Percentiles rank a stretch among this genome's conserved stretches.
These are phyloP conservation scores for Aspergillus chevalieri DNA, from an alignment of 2,329 filamentous ascomycete genomes.

Conservation along the genomic window DNA sequence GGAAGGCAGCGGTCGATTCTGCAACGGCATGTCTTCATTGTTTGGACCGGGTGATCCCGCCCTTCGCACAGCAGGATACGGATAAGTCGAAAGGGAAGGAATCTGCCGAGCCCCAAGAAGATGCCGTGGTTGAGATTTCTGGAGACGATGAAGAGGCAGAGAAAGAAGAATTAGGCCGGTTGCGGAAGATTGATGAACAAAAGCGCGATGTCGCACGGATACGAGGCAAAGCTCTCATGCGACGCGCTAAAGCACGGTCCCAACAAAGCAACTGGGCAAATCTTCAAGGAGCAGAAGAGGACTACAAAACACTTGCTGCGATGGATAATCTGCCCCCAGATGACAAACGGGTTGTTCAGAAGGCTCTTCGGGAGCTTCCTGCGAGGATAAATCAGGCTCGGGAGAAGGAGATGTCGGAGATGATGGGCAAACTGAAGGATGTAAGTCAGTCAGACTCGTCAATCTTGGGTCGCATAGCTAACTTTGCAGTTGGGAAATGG, in stretches of 20 bases:
- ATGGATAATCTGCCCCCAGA: slow-evolving; percentile 54
- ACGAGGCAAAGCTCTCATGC: slow-evolving; percentile 73
- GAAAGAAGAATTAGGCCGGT: slow-evolving; percentile 37
- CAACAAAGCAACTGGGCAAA: slow-evolving; percentile 72
- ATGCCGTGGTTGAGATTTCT: slow-evolving; percentile 46
- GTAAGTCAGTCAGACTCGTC: slow-evolving; percentile 37
- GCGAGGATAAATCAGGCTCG: slow-evolving; percentile 67
- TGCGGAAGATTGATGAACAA: slow-evolving; percentile 42
- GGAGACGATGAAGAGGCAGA: slow-evolving; percentile 35
- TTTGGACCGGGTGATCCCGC: slow-evolving; percentile 57
- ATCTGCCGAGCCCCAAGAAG: slow-evolving; percentile 12
- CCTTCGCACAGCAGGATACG: slow-evolving; percentile 23
- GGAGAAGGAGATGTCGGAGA: slow-evolving; percentile 84
- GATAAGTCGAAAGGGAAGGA: slow-evolving; percentile 6
- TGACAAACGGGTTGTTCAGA: slow-evolving; percentile 63
- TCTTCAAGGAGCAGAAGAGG: slow-evolving; percentile 69
- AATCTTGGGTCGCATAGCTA: neutral
- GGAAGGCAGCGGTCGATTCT: slow-evolving; percentile 72
- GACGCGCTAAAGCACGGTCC: slow-evolving; percentile 66
- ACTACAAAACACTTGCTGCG: slow-evolving; percentile 66
- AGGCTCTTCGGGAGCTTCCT: slow-evolving; percentile 62
- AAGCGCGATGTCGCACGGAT: slow-evolving; percentile 67
- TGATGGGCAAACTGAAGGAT: slow-evolving; percentile 94
- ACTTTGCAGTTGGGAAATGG: slow-evolving; percentile 70
- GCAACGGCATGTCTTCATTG: slow-evolving; percentile 68